Percentiles rank a stretch among this genome's conserved stretches.
These are phyloP conservation scores for Hyphodiscus hymeniophilus DNA, from an alignment of 495 filamentous ascomycete genomes.

Conservation along the genomic window DNA sequence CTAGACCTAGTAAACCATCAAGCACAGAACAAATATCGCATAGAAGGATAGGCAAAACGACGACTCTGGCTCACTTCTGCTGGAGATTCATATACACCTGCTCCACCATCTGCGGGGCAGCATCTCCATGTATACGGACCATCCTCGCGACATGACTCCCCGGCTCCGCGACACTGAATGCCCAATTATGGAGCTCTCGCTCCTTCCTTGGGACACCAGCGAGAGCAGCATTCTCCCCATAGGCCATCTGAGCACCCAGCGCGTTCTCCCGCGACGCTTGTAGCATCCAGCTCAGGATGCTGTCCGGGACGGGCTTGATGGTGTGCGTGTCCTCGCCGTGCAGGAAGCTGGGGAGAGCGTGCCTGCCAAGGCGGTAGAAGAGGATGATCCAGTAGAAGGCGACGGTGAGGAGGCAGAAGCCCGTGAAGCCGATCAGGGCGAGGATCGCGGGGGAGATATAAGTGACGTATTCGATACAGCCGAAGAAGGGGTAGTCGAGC, in stretches of 20 bases:
- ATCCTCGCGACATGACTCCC: background rate
- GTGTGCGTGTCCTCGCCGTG: background rate
- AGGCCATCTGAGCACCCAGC: background rate
- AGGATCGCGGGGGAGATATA: background rate
- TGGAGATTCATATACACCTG: too few species aligned
- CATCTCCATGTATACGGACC: background rate
- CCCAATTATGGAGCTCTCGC: background rate
- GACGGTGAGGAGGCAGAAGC: background rate
- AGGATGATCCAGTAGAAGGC: conserved; percentile 2
- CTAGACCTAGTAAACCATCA: too few species aligned
- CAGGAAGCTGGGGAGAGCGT: background rate
- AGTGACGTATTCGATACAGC: background rate
- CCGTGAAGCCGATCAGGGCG: background rate
- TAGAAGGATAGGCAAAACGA: too few species aligned
- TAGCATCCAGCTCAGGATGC: conserved; percentile 2
- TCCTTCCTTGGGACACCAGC: background rate
- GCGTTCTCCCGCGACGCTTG: conserved; percentile 1
- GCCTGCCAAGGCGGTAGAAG: background rate
- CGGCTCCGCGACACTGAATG: background rate
- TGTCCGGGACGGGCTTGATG: conserved; percentile 3
- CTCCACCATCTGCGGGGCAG: background rate
- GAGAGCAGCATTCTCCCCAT: background rate
- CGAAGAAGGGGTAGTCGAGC: background rate
- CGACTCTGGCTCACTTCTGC: too few species aligned
- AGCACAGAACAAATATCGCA: too few species aligned